Evolutionary conservation across 345 rosid genomes (phyloP), one percentile per base, ranked within the genome.

Genomic region (Conringia planisiliqua): DNA sequence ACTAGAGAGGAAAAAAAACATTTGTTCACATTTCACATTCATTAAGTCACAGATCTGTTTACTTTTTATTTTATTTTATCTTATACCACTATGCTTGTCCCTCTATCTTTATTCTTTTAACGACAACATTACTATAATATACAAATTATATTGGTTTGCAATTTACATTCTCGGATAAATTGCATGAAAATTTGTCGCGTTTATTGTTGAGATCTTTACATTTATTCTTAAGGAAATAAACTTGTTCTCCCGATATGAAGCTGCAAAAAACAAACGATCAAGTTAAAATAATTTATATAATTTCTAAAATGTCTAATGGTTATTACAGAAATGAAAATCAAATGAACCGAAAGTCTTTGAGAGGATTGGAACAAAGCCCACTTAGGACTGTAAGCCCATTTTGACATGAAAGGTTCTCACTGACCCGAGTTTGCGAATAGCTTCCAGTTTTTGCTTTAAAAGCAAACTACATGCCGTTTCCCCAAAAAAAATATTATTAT

Each of bases 1-100:
- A 10, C 44, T 60, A 18, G 27, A n/a, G n/a, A n/a, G 17, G 14
- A 39, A 5, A 39, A 70, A 59, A 76, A 57, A 70, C 80, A 77
- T 64, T 77, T 77, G 67, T 77, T 64, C 80, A 77, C 54, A 36
- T 77, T 36, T 63, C 75, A 63, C 38, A 48, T 75, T 67, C 68
- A 48, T 6, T 26, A 9, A 65, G n/a, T 48, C 38, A 56, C 72
- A 64, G 10, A 52, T 62, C 56, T 30, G 0, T 62, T 3, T 50
- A 3, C 1, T 47, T 10, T 47, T 12, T 3, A 2, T 38, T 24
- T 9, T 35, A 60, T 48, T 5, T 22, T 26, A 26, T 12, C 33
- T 12, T n/a, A 29, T 13, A 33, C 26, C 8, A 32, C 0, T 54
- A 47, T 60, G 40, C 39, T 54, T 68, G 39, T 68, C 72, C 72